These are phyloP conservation scores for Linanthus parryae DNA, from an alignment of 148 eudicot species.

Conservation along the genomic window DNA sequence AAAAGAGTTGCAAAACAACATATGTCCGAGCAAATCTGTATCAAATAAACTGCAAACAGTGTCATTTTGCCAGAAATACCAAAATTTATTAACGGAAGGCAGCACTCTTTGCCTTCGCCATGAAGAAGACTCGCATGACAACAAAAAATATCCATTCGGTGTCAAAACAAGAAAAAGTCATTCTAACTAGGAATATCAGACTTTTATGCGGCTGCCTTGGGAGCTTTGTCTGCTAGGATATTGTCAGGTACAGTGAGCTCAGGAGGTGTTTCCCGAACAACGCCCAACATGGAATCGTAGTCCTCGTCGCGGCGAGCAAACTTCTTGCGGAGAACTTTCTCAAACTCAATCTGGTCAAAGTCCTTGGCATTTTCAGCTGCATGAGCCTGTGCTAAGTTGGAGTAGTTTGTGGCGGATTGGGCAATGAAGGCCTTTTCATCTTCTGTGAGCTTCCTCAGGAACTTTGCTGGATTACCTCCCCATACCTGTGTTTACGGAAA, in stretches of 20 bases:
- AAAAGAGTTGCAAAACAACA: too few species aligned
- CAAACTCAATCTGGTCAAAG: slow-evolving; percentile 58
- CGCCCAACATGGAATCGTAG: slow-evolving; percentile 49
- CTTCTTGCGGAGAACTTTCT: slow-evolving; percentile 58
- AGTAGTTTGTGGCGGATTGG: slow-evolving; percentile 45
- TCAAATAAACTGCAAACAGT: too few species aligned
- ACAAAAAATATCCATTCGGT: slow-evolving; percentile 1
- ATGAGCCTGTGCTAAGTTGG: slow-evolving; percentile 48
- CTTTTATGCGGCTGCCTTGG: slow-evolving; percentile 32
- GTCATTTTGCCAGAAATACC: too few species aligned
- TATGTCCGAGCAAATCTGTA: too few species aligned
- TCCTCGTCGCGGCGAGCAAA: slow-evolving; percentile 50
- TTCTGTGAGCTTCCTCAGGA: slow-evolving; percentile 53
- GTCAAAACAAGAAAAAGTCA: neutral
- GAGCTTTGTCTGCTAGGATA: slow-evolving; percentile 36
- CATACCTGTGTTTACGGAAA: slow-evolving; percentile 27
- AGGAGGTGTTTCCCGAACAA: slow-evolving; percentile 51
- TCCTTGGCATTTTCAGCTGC: slow-evolving; percentile 55
- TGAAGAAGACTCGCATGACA: neutral
- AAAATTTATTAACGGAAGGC: neutral
- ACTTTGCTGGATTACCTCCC: slow-evolving; percentile 74
- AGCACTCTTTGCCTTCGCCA: neutral
- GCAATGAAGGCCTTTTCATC: slow-evolving; percentile 56
- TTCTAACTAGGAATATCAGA: slow-evolving; percentile 5
- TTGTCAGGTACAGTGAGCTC: slow-evolving; percentile 51